These are phyloP conservation scores for Alectoria sarmentosa DNA, from an alignment of 495 filamentous ascomycete genomes.

Conservation along the genomic window DNA sequence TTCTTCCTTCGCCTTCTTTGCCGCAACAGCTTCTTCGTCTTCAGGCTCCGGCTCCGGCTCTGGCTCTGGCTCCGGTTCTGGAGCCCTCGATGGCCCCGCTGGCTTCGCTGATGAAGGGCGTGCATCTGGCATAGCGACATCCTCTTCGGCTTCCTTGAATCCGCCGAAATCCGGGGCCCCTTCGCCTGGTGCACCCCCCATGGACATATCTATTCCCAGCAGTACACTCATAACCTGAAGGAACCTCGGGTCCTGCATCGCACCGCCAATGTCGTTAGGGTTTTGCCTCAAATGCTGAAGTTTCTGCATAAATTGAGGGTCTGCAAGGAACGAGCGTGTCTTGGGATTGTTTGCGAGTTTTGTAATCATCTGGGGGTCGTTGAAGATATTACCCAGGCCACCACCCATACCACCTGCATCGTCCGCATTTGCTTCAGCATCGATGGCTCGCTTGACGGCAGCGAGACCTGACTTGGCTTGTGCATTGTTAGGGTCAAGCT, in stretches of 20 bases:
- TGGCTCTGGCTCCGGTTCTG: conserved; percentile 55
- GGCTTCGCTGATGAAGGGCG: conserved; percentile 43
- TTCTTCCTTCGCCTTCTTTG: conserved; percentile 84
- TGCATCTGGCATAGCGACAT: conserved; percentile 71
- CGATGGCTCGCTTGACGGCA: conserved; percentile 80
- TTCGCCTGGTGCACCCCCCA: conserved; percentile 52
- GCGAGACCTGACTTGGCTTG: conserved; percentile 84
- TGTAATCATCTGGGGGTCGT: conserved; percentile 77
- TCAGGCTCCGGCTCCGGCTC: conserved; percentile 58
- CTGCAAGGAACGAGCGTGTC: conserved; percentile 76
- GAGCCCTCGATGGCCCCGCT: conserved; percentile 43
- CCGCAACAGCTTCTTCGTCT: conserved; percentile 74
- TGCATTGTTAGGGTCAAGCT: conserved; percentile 83
- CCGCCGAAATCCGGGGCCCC: conserved; percentile 34
- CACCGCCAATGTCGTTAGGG: conserved; percentile 67
- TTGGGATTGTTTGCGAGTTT: conserved; percentile 93
- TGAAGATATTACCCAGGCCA: conserved; percentile 86
- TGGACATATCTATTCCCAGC: conserved; percentile 89
- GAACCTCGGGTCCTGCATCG: conserved; percentile 85
- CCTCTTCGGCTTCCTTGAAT: conserved; percentile 56
- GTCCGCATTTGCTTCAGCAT: conserved; percentile 63
- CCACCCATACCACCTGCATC: conserved; percentile 59
- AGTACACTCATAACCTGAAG: conserved; percentile 90
- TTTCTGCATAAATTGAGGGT: conserved; percentile 84
- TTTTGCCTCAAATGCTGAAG: conserved; percentile 73